Percentiles rank a stretch among this genome's conserved stretches.
Conservation (phyloP, 768 basidiomycete species). For the Phallus indusiatus region DNA sequence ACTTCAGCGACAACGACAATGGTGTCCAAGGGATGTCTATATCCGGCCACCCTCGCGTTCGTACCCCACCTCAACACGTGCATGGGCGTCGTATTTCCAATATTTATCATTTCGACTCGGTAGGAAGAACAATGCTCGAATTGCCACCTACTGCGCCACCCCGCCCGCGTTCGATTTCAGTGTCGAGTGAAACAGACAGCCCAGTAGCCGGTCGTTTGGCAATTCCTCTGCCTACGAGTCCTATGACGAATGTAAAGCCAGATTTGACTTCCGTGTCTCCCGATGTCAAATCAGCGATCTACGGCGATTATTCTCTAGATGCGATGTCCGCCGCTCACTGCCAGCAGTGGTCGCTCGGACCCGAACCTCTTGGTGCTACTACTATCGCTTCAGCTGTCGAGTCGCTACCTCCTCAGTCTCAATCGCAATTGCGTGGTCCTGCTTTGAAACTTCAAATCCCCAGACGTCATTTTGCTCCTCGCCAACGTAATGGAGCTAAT, state of each 20-base stretch:
- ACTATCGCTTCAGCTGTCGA: not conserved
- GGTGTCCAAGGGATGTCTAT: not conserved
- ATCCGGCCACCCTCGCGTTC: not conserved
- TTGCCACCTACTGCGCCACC: not conserved
- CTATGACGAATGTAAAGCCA: not conserved
- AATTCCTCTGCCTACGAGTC: not conserved
- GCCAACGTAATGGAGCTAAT: not conserved
- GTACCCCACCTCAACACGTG: not conserved
- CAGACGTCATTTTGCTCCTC: not conserved
- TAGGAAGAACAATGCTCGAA: not conserved
- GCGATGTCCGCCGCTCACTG: not conserved
- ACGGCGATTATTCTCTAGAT: not conserved
- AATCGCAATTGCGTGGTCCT: not conserved
- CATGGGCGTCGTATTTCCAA: conserved; percentile 8
- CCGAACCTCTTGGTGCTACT: not conserved
- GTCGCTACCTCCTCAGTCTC: not conserved
- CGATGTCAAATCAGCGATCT: not conserved
- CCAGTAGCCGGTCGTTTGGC: not conserved
- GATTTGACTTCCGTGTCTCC: not conserved
- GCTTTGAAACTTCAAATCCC: not conserved
- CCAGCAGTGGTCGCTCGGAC: not conserved
- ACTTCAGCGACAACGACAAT: not conserved
- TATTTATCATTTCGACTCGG: conserved; percentile 6
- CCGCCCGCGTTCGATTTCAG: not conserved
- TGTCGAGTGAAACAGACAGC: conserved; percentile 2